Conservation (phyloP, 495 filamentous ascomycete genomes). For the Trichodelitschia bisporula region DNA sequence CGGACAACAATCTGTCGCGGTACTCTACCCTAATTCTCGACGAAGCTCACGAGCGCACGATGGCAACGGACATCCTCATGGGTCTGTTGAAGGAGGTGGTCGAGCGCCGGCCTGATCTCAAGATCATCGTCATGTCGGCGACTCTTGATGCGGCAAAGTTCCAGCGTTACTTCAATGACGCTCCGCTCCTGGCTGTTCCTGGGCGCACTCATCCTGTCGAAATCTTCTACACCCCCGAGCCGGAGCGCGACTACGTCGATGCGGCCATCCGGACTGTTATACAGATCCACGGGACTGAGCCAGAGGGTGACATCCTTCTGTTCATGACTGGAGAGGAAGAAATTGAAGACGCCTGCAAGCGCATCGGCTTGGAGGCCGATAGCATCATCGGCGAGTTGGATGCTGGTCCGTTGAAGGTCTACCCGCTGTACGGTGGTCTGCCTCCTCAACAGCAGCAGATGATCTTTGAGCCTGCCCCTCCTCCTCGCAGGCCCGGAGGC, state of each 20-base stretch:
- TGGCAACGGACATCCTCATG: constrained; percentile 93
- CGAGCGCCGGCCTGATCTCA: constrained; percentile 53
- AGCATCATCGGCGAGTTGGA: constrained; percentile 78
- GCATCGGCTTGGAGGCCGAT: constrained; percentile 72
- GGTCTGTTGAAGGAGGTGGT: constrained; percentile 76
- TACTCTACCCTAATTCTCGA: constrained; percentile 98
- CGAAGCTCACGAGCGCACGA: constrained; percentile 88
- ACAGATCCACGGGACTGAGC: constrained; percentile 84
- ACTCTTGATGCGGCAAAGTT: constrained; percentile 96
- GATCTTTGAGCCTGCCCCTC: constrained; percentile 79
- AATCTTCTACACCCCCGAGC: constrained; percentile 93
- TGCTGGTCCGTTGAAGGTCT: constrained; percentile 70
- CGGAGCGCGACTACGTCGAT: constrained; percentile 91
- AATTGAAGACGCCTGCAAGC: constrained; percentile 86
- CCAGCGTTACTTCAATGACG: constrained; percentile 89
- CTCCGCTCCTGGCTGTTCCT: constrained; percentile 79
- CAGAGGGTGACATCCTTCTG: constrained; percentile 80
- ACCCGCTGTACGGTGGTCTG: constrained; percentile 83
- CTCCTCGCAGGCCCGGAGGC: constrained; percentile 44
- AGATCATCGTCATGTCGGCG: constrained; percentile 97
- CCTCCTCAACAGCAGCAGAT: constrained; percentile 80
- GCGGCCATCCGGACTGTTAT: constrained; percentile 82
- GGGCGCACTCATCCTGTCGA: constrained; percentile 92
- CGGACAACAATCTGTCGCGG: constrained; percentile 68
- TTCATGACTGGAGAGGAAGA: constrained; percentile 98